phyloP scores from a whole-genome alignment of 192 early-diverging fungal genomes.

The Podila minutissima region DNA sequence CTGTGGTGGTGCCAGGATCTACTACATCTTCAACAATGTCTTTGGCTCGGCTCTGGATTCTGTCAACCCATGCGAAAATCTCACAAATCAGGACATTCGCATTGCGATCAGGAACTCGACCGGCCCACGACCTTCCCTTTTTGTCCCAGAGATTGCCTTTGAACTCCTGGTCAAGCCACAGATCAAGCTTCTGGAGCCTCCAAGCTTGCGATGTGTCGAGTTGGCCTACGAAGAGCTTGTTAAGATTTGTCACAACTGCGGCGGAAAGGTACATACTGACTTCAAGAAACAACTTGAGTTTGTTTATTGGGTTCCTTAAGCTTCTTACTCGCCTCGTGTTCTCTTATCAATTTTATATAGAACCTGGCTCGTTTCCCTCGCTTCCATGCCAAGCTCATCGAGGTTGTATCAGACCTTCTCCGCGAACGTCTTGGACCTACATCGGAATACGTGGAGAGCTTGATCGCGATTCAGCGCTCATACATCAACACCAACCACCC shows the following conservation, averaged over 20 bases:
- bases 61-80: constrained; percentile 75
- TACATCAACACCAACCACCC: constrained; percentile 91
- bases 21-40: constrained; percentile 85
- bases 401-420: constrained; percentile 82
- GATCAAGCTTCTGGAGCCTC: constrained; percentile 77
- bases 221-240: constrained; percentile 85
- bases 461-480: constrained; percentile 83
- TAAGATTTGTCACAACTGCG: constrained; percentile 81
- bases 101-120: constrained; percentile 87
- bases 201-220: constrained; percentile 83
- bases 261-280: constrained; percentile 61
- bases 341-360: constrained; percentile 12
- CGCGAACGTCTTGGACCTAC: constrained; percentile 80
- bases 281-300: too few species aligned
- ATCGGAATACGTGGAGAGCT: constrained; percentile 77
- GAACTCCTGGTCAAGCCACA: constrained; percentile 86
- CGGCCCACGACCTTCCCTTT: constrained; percentile 80
- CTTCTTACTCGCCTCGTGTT: background rate
- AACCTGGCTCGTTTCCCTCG: constrained; percentile 82
- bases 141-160: constrained; percentile 89
- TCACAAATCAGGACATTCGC: constrained; percentile 79
- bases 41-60: constrained; percentile 79
- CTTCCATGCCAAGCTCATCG: constrained; percentile 75
- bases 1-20: constrained; percentile 84
- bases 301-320: background rate